Percentiles rank a stretch among this genome's conserved stretches.
Conservation (phyloP, 2,329 filamentous ascomycete species). For the Coniella lustricola region DNA sequence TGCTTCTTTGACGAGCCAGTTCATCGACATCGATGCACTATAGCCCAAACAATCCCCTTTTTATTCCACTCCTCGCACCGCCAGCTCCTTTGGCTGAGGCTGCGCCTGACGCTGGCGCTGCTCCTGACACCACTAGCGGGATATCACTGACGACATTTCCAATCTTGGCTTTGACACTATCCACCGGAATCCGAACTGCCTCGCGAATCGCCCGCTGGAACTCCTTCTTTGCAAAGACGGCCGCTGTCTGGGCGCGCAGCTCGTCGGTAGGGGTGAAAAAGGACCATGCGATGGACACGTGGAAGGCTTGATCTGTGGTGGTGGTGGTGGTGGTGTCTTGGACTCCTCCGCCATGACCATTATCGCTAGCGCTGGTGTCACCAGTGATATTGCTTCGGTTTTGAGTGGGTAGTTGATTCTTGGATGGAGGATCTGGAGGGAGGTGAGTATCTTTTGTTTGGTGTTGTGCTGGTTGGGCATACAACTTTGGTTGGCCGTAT, state of each 20-base stretch:
- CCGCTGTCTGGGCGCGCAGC: conserved; percentile 30
- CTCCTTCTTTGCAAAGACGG: conserved; percentile 21
- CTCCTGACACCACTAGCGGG: conserved; percentile 22
- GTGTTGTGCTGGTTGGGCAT: conserved; percentile 32
- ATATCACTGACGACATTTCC: conserved; percentile 60
- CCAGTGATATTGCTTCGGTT: no score
- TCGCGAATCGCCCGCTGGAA: conserved; percentile 24
- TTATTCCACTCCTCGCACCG: no score
- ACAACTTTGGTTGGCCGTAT: conserved; percentile 66
- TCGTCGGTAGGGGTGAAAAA: conserved; percentile 46
- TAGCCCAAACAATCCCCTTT: conserved; percentile 8
- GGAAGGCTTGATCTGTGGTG: conserved; percentile 52
- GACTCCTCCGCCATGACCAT: conserved; percentile 18
- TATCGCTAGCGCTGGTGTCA: not conserved
- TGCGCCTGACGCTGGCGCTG: not conserved
- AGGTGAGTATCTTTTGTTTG: no score
- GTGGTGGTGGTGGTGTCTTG: conserved; percentile 5
- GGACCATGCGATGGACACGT: conserved; percentile 86
- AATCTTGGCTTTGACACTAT: conserved; percentile 65
- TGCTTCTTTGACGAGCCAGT: no score
- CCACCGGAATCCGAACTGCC: conserved; percentile 45
- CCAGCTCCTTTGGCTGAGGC: no score
- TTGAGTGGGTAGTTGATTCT: no score
- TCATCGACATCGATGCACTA: not conserved
- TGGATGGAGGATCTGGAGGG: no score